These are phyloP conservation scores for Cavenderia fasciculata DNA, from an alignment of 78 protist genomes.

Conservation along the genomic window DNA sequence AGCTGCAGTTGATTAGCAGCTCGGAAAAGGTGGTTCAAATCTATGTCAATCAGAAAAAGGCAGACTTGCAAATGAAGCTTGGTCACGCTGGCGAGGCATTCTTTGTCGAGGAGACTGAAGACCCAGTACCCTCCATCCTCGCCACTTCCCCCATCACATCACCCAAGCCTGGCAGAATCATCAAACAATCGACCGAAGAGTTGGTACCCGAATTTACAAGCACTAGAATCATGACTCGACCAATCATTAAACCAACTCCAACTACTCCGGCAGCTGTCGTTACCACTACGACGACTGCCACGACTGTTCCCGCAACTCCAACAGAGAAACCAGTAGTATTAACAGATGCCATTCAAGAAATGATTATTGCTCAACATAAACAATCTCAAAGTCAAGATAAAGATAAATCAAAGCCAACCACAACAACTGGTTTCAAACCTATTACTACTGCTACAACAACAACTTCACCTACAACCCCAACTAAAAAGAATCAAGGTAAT, in stretches of 20 bases:
- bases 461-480: background rate
- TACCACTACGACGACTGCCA: background rate
- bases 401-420: no score
- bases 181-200: constrained; percentile 22
- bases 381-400: background rate
- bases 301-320: background rate
- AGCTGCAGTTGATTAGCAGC: constrained; percentile 80
- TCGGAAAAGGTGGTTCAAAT: constrained; percentile 84
- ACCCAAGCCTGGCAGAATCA: constrained; percentile 45
- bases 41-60: constrained; percentile 80
- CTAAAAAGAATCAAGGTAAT: no score
- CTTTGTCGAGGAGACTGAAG: constrained; percentile 86
- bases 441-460: background rate
- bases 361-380: constrained; percentile 10
- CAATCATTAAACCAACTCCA: constrained; percentile 4
- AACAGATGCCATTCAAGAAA: constrained; percentile 53
- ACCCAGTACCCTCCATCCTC: constrained; percentile 60
- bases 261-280: constrained; percentile 7
- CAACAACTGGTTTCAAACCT: background rate
- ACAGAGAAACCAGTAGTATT: constrained; percentile 26
- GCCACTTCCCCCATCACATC: constrained; percentile 83
- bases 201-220: constrained; percentile 6
- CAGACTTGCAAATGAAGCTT: constrained; percentile 84
- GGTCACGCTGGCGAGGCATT: constrained; percentile 94
- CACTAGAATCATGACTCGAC: background rate